phyloP scores from a whole-genome alignment of 78 protist genomes.

The Dictyostelium purpureum region DNA sequence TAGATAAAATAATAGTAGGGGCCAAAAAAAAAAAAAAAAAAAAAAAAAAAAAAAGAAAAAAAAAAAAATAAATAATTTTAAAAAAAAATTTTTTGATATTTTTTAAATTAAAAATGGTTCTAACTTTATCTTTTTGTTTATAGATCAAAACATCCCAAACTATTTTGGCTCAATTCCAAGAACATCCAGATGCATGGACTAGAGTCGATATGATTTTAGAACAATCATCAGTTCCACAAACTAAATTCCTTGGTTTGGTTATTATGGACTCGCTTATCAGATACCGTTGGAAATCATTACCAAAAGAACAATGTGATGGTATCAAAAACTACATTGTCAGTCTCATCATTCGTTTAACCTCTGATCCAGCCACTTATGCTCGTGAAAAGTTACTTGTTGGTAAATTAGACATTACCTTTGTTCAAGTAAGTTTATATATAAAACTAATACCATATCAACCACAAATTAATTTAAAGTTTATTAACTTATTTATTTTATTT shows the following conservation, averaged over 20 bases:
- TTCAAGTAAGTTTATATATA: slow-evolving; percentile 76
- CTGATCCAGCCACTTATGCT: slow-evolving; percentile 55
- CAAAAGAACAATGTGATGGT: slow-evolving; percentile 87
- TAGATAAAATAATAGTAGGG: no score
- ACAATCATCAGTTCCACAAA: slow-evolving; percentile 9
- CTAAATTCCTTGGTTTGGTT: slow-evolving; percentile 89
- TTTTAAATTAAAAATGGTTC: no score
- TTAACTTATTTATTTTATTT: not conserved
- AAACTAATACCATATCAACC: not conserved
- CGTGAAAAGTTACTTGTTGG: slow-evolving; percentile 39
- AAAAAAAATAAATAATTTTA: no score
- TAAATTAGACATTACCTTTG: slow-evolving; percentile 90
- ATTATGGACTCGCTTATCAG: slow-evolving; percentile 87
- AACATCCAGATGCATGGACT: slow-evolving; percentile 95
- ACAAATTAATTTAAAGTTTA: not conserved
- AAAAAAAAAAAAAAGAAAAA: no score
- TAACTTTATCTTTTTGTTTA: not conserved
- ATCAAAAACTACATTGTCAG: slow-evolving; percentile 92
- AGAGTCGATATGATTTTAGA: slow-evolving; percentile 91
- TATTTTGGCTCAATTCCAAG: slow-evolving; percentile 85
- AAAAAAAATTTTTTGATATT: not conserved
- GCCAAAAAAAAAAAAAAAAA: no score
- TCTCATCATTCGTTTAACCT: slow-evolving; percentile 80
- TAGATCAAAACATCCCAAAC: slow-evolving; percentile 75
- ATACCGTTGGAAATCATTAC: slow-evolving; percentile 94